These are phyloP conservation scores for Yamadazyma atlantica DNA, from an alignment of 1,139 yeast species.

Conservation along the genomic window DNA sequence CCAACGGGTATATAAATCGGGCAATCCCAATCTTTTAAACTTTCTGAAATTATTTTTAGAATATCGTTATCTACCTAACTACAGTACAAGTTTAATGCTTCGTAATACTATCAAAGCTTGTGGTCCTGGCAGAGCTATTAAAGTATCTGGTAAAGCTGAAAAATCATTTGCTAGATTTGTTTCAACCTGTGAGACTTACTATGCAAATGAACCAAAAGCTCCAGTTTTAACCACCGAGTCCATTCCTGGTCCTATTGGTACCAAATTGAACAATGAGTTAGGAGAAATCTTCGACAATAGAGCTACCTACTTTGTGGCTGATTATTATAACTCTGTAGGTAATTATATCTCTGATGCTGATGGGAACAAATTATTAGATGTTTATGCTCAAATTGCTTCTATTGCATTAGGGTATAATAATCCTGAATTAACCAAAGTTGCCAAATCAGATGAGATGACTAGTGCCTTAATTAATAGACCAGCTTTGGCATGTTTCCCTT, in stretches of 20 bases:
- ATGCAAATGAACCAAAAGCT: conserved; percentile 53
- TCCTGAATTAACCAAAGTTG: conserved; percentile 57
- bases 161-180: conserved; percentile 7
- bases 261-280: conserved; percentile 45
- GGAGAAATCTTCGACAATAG: conserved; percentile 60
- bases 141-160: conserved; percentile 1
- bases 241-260: conserved; percentile 64
- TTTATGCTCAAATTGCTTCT: conserved; percentile 68
- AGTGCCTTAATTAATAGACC: conserved; percentile 67
- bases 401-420: conserved; percentile 71
- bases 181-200: conserved; percentile 24
- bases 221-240: conserved; percentile 48
- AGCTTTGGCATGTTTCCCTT: conserved; percentile 70
- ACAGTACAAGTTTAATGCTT: too few relatives aligned
- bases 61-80: too few relatives aligned
- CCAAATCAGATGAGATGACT: conserved; percentile 61
- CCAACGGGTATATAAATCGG: too few relatives aligned
- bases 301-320: conserved; percentile 63
- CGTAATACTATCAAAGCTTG: background rate
- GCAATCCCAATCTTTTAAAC: too few relatives aligned
- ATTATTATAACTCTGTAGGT: conserved; percentile 60
- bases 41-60: too few relatives aligned
- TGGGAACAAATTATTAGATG: conserved; percentile 59
- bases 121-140: background rate
- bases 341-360: conserved; percentile 69